phyloP scores from a whole-genome alignment of 345 rosid species.

The Lumnitzera littorea region DNA sequence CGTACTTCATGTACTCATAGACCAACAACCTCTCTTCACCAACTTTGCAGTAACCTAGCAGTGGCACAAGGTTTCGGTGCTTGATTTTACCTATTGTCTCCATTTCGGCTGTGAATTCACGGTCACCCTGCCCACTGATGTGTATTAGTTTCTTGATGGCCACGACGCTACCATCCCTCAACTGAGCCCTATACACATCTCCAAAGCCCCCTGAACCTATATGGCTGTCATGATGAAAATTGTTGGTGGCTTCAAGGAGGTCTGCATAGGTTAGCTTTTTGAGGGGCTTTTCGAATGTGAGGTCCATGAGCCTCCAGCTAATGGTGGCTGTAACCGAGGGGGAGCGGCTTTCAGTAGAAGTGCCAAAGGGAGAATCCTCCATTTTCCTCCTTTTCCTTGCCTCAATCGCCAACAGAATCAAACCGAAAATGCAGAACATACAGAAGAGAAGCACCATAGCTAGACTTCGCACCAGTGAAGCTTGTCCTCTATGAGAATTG shows the following conservation, averaged over 20 bases:
- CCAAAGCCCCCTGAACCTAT: slow-evolving; percentile 98
- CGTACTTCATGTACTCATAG: slow-evolving; percentile 98
- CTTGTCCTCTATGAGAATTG: no score
- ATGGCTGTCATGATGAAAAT: slow-evolving; percentile 85
- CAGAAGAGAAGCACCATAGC: no score
- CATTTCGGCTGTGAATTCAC: slow-evolving; percentile 99
- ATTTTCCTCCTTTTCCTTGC: no score
- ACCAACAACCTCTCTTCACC: slow-evolving; percentile 98
- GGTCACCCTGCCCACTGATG: slow-evolving; percentile 91
- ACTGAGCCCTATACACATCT: slow-evolving; percentile 90
- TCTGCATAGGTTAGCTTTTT: slow-evolving; percentile 81
- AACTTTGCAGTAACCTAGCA: slow-evolving; percentile 85
- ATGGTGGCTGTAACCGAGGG: slow-evolving; percentile 85
- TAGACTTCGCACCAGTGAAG: no score
- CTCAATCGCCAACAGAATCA: no score
- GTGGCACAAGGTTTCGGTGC: slow-evolving; percentile 90
- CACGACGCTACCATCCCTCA: slow-evolving; percentile 65
- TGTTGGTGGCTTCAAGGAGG: slow-evolving; percentile 95
- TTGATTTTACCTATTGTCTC: slow-evolving; percentile 97
- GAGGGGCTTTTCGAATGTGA: slow-evolving; percentile 90
- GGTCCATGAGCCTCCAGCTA: slow-evolving; percentile 89
- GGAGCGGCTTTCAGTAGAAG: slow-evolving; percentile 57
- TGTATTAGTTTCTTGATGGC: slow-evolving; percentile 92
- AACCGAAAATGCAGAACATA: no score
- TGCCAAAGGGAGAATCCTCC: no score